A percentile compares a stretch with the other conserved stretches of the same genome.
Evolutionary conservation across 768 basidiomycete genomes (phyloP).

Genomic region (Chiua virens): DNA sequence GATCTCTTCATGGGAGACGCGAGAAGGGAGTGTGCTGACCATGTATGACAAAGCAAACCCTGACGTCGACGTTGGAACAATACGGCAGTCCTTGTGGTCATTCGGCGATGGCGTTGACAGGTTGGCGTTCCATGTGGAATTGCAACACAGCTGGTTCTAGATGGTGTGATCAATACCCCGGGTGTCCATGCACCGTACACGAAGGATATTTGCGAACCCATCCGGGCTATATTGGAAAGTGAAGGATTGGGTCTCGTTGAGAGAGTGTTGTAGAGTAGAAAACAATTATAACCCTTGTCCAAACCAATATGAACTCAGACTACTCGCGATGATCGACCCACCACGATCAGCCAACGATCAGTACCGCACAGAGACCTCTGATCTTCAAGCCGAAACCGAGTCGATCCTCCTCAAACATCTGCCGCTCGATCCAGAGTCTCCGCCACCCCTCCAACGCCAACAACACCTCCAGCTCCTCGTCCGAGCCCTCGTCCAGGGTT

Average conservation of each 20-base stretch:
- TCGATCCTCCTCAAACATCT: slow-evolving; percentile 56
- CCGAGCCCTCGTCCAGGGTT: slow-evolving; percentile 71
- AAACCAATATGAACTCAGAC: too few relatives aligned
- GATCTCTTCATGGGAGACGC: neutral
- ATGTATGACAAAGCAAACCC: slow-evolving; percentile 54
- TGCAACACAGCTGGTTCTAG: slow-evolving; percentile 87
- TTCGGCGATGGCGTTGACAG: slow-evolving; percentile 88
- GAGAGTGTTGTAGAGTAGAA: slow-evolving; percentile 50
- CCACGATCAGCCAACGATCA: slow-evolving; percentile 51
- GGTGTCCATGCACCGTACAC: slow-evolving; percentile 89
- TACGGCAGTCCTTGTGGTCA: slow-evolving; percentile 80
- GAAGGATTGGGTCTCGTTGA: slow-evolving; percentile 78
- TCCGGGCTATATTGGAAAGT: slow-evolving; percentile 63
- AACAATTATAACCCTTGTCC: too few relatives aligned
- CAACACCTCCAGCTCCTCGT: slow-evolving; percentile 76
- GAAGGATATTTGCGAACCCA: slow-evolving; percentile 78
- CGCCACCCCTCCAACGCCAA: slow-evolving; percentile 53
- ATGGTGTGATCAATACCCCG: slow-evolving; percentile 73
- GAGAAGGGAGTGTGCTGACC: slow-evolving; percentile 1
- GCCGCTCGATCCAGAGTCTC: slow-evolving; percentile 31
- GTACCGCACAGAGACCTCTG: slow-evolving; percentile 63
- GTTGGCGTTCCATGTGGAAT: slow-evolving; percentile 96
- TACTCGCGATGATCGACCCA: slow-evolving; percentile 19
- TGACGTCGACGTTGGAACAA: slow-evolving; percentile 89
- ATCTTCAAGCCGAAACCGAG: slow-evolving; percentile 65